These are phyloP conservation scores for Fusarium concolor DNA, from an alignment of 2,329 filamentous ascomycete species.

Conservation along the genomic window DNA sequence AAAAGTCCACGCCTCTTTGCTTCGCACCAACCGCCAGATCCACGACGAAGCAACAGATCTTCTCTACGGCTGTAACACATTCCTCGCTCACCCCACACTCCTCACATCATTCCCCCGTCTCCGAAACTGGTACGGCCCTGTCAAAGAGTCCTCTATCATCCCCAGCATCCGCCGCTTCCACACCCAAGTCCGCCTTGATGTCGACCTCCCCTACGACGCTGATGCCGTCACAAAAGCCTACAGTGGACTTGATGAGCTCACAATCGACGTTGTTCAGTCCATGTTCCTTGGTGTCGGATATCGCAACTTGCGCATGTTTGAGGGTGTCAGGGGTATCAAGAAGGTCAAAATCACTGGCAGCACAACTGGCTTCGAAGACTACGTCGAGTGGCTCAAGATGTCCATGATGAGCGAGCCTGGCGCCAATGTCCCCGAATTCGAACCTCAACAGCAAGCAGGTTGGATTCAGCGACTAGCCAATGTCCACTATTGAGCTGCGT, in stretches of 20 bases:
- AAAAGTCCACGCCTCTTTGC: constrained; percentile 54
- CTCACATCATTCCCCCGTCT: constrained; percentile 58
- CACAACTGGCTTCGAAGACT: constrained; percentile 56
- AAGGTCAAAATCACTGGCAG: constrained; percentile 53
- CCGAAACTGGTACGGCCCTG: constrained; percentile 48
- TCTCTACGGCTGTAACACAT: constrained; percentile 59
- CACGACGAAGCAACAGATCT: constrained; percentile 56
- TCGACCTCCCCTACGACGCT: constrained; percentile 50
- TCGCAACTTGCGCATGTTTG: constrained; percentile 55
- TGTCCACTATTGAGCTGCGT: constrained; percentile 35
- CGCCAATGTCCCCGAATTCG: constrained; percentile 35
- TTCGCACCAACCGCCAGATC: constrained; percentile 55
- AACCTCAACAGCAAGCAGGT: constrained; percentile 31
- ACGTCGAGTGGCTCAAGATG: constrained; percentile 55
- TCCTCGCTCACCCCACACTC: constrained; percentile 56
- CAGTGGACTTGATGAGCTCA: constrained; percentile 53
- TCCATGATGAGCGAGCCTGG: constrained; percentile 51
- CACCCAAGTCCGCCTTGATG: constrained; percentile 57
- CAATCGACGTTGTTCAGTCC: constrained; percentile 55
- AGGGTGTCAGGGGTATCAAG: constrained; percentile 56
- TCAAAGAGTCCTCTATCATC: constrained; percentile 47
- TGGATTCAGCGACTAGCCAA: constrained; percentile 43
- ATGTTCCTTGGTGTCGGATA: constrained; percentile 54
- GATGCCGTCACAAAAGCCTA: constrained; percentile 51
- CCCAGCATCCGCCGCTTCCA: constrained; percentile 55